These are phyloP conservation scores for Lactarius sp. DNA, from an alignment of 768 basidiomycete species.

Conservation along the genomic window DNA sequence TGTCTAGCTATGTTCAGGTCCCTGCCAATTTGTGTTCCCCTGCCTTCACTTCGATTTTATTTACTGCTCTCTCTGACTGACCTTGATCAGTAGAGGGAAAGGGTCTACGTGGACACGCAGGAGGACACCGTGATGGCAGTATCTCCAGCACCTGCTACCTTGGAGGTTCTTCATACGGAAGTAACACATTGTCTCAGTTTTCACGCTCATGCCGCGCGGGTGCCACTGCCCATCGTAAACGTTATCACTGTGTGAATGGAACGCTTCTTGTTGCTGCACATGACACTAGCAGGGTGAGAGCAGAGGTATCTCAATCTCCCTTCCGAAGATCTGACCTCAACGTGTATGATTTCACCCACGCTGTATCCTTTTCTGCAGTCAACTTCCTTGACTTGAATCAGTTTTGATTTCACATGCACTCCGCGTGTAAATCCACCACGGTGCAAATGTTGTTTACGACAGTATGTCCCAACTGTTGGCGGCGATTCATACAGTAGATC, in stretches of 20 bases:
- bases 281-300: neutral
- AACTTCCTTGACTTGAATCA: neutral
- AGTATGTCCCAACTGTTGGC: neutral
- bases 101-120: neutral
- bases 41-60: neutral
- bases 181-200: neutral
- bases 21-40: neutral
- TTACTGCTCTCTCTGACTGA: neutral
- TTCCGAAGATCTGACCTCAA: neutral
- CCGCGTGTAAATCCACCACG: neutral
- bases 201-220: neutral
- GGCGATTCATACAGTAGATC: neutral
- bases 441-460: neutral
- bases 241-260: slow-evolving; percentile 6
- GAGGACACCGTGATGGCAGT: neutral
- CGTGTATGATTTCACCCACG: slow-evolving; percentile 1
- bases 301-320: neutral
- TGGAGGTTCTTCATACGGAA: neutral
- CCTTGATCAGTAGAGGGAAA: neutral
- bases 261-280: neutral
- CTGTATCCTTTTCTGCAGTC: neutral
- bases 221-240: neutral
- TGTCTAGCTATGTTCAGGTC: neutral
- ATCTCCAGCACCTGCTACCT: neutral
- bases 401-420: neutral